Percentiles rank a stretch among this genome's conserved stretches.
phyloP scores from a whole-genome alignment of 2,329 filamentous ascomycete species.

The Fusarium citri region DNA sequence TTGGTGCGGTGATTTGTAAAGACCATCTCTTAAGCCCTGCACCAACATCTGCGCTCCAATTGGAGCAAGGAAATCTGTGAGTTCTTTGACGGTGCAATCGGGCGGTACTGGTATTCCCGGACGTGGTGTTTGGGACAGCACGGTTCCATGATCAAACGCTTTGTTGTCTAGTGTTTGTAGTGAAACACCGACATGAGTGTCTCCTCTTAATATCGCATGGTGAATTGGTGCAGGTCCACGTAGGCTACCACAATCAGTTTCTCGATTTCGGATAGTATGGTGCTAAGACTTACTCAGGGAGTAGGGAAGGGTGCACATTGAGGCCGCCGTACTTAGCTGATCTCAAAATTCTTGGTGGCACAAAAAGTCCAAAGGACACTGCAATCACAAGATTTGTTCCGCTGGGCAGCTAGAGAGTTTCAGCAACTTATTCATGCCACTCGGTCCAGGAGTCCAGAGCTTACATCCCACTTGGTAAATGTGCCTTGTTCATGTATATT shows the following conservation, averaged over 20 bases:
- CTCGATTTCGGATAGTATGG: neutral
- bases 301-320: conserved; percentile 91
- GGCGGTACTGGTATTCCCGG: conserved; percentile 66
- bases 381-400: conserved; percentile 84
- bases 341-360: conserved; percentile 80
- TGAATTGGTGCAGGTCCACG: conserved; percentile 89
- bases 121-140: conserved; percentile 76
- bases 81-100: conserved; percentile 56
- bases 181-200: conserved; percentile 76
- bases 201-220: conserved; percentile 77
- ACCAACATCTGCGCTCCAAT: conserved; percentile 79
- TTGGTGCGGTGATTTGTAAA: conserved; percentile 73
- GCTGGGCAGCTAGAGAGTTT: conserved; percentile 62
- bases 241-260: conserved; percentile 64
- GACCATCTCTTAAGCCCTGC: conserved; percentile 67
- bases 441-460: conserved; percentile 41
- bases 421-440: conserved; percentile 1
- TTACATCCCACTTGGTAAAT: conserved; percentile 83
- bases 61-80: conserved; percentile 64
- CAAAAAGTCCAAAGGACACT: conserved; percentile 93
- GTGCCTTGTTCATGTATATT: conserved; percentile 81
- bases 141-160: conserved; percentile 81
- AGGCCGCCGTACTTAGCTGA: conserved; percentile 83
- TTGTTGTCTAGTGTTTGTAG: conserved; percentile 85
- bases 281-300: conserved; percentile 74